phyloP scores from a whole-genome alignment of 768 basidiomycete species.

The Lepiota venenata region DNA sequence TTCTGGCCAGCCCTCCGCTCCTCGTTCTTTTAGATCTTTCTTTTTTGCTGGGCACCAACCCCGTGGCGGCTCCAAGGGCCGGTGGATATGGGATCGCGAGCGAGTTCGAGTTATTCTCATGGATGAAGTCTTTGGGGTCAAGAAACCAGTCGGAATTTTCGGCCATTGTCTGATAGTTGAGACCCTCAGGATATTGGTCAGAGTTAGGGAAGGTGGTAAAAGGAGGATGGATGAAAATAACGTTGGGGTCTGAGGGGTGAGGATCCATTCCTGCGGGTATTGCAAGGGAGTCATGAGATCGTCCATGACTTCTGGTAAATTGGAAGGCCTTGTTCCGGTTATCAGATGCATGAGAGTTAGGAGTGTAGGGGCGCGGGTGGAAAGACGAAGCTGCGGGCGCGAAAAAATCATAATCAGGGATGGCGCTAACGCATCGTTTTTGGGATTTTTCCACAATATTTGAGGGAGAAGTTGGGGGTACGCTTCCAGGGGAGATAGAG shows the following conservation, averaged over 20 bases:
- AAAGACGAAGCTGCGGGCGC: conserved; percentile 61
- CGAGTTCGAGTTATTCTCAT: conserved; percentile 40
- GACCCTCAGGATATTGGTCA: conserved; percentile 57
- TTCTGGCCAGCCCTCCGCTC: conserved; percentile 71
- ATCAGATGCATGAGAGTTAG: conserved; percentile 26
- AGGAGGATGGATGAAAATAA: conserved; percentile 73
- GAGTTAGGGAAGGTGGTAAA: conserved; percentile 66
- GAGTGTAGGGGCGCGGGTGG: conserved; percentile 62
- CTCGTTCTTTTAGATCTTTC: conserved; percentile 69
- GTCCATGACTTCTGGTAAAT: conserved; percentile 27
- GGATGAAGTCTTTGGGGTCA: conserved; percentile 61
- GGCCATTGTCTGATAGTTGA: conserved; percentile 71
- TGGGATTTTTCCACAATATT: conserved; percentile 22
- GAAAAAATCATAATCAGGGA: conserved; percentile 58
- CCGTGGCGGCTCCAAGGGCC: conserved; percentile 75
- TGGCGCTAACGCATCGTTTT: conserved; percentile 47
- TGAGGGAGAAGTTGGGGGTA: conserved; percentile 22
- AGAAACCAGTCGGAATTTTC: conserved; percentile 81
- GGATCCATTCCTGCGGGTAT: conserved; percentile 65
- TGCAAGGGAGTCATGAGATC: conserved; percentile 38
- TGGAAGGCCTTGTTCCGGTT: conserved; percentile 20
- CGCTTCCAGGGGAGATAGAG: conserved; percentile 12
- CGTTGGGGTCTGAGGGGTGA: conserved; percentile 56
- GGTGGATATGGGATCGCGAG: conserved; percentile 69
- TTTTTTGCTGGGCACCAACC: conserved; percentile 89